Base-by-base conservation (phyloP, 2,329 filamentous ascomycete species). In the Laburnicola sp. region DNA sequence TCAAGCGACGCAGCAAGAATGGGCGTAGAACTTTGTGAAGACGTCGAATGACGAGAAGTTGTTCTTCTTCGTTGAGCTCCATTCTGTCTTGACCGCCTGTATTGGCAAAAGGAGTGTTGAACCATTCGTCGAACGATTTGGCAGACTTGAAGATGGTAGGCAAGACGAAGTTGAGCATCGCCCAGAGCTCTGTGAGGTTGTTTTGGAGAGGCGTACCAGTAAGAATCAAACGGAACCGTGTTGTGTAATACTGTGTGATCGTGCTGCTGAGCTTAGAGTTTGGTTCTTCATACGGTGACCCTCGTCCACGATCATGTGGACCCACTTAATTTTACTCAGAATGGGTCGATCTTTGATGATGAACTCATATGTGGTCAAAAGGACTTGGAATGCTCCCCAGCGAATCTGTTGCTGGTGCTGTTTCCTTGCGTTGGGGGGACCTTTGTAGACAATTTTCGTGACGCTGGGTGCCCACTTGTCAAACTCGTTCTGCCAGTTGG, bases 231-330 rank as follows among this genome's bases (percentile, higher is more conserved):
- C 94, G 90, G 79, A 94, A 99, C 10, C 93, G 87, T 27, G 93
- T 97, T 66, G 82, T 87, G 77, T 99, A 99, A 79, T 97, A 97
- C 56, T 91, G 86, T 32, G 93, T 92, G 59, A 99, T 90, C 3
- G 94, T 97, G 60, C 86, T 91, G 74, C 91, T 97, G 63, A 99
- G 82, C 77, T 99, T 99, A 7, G 94, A 99, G 63, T 94, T 87
- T 90, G 83, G 75, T 99, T 99, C 83, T 99, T 99, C 94, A 99
- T 99, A 72, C 94, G 91, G 75, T 99, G 94, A 76, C 94, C 94
- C 80, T 99, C 94, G 66, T 99, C 94, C 60, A 99, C 94, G 65
- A 99, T 97, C 94, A 99, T 97, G 77, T 99, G 94, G 65, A 97
- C 88, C 94, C 94, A 99, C 76, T 97, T 97, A 76, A 99, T 93